Conservation (phyloP, 306 rosid species). For the Ammopiptanthus mongolicus region DNA sequence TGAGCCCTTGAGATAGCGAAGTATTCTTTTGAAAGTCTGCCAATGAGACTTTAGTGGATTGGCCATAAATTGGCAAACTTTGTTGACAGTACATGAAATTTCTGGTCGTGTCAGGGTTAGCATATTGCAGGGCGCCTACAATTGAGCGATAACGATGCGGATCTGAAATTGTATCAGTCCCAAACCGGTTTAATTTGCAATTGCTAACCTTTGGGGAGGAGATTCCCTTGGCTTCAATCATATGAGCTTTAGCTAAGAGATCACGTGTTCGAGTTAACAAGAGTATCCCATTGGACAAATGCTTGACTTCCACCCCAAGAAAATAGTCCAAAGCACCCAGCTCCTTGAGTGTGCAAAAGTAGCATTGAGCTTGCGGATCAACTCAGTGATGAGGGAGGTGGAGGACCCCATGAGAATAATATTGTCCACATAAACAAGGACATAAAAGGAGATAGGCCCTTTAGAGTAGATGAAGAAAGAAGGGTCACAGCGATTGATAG, state of each 20-base stretch:
- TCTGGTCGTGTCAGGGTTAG: neutral
- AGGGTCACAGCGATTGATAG: neutral
- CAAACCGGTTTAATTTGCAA: no score
- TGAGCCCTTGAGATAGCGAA: neutral
- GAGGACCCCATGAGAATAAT: neutral
- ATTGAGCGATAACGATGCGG: neutral
- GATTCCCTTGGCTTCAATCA: no score
- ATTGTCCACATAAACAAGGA: neutral
- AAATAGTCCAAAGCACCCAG: neutral
- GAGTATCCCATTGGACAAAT: no score
- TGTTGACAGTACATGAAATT: neutral
- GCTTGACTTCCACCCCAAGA: neutral
- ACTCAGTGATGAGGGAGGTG: accelerated
- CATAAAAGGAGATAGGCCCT: neutral
- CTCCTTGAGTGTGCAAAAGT: neutral
- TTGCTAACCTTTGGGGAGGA: no score
- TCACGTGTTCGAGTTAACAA: no score
- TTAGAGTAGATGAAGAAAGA: neutral
- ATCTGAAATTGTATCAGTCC: no score
- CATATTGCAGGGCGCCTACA: neutral
- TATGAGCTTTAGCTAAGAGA: neutral
- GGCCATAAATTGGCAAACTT: neutral
- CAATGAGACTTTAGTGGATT: neutral
- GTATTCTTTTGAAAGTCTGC: neutral
- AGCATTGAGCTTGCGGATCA: neutral